A percentile compares a stretch with the other conserved stretches of the same genome.
Evolutionary conservation across 2,329 filamentous ascomycete species (phyloP).

Genomic region (Sporothrix phasma): DNA sequence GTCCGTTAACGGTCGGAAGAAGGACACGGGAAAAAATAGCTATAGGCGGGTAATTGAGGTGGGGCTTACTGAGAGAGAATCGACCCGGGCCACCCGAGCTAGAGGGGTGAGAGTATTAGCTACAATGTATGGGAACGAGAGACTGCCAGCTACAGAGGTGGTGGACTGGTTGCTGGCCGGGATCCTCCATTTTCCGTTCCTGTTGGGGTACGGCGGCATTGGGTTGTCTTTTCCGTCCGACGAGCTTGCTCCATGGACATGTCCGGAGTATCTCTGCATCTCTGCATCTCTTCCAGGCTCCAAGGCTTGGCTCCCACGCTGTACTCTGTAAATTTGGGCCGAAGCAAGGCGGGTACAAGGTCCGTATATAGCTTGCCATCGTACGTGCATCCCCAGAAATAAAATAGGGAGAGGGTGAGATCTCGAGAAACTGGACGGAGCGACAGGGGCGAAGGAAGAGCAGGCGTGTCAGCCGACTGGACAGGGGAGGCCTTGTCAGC

Average conservation of each 20-base stretch:
- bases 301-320: too few species aligned
- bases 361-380: neutral
- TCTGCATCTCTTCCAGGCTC: neutral
- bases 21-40: conserved; percentile 15
- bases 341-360: neutral
- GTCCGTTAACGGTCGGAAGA: conserved; percentile 13
- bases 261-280: neutral
- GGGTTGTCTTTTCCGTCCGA: conserved; percentile 1
- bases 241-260: neutral
- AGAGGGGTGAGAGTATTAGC: neutral
- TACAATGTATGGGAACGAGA: neutral
- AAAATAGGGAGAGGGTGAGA: neutral
- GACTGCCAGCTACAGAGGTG: neutral
- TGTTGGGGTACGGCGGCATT: neutral
- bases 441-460: neutral
- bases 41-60: conserved; percentile 16
- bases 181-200: neutral
- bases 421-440: neutral
- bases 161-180: neutral
- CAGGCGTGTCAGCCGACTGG: neutral
- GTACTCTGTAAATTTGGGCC: neutral
- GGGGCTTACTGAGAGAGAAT: conserved; percentile 16
- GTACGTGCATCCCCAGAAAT: neutral
- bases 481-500: neutral
- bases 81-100: conserved; percentile 4